Conservation (phyloP, 2,329 filamentous ascomycete genomes). For the Plenodomus lindquistii region DNA sequence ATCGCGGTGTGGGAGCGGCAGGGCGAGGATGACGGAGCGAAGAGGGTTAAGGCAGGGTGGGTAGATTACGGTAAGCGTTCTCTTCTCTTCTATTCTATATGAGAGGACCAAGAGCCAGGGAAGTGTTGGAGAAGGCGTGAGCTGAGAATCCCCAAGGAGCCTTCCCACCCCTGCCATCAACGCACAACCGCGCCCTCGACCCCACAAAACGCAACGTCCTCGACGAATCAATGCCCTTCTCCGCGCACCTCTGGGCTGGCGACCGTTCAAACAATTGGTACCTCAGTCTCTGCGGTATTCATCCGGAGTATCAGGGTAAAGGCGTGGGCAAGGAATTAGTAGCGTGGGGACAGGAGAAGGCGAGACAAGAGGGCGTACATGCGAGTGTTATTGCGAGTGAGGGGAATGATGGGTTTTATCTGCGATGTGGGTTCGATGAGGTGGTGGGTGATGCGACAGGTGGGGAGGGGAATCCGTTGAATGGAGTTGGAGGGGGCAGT, state of each 20-base stretch:
- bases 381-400: constrained; percentile 47
- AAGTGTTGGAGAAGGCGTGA: background rate
- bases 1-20: constrained; percentile 29
- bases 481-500: constrained; percentile 32
- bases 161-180: constrained; percentile 9
- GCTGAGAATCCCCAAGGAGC: constrained; percentile 1
- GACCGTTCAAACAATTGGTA: constrained; percentile 44
- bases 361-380: constrained; percentile 43
- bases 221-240: constrained; percentile 11
- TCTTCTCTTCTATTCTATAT: background rate
- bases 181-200: constrained; percentile 26
- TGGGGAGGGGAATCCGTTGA: constrained; percentile 39
- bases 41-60: constrained; percentile 13
- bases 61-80: constrained; percentile 18
- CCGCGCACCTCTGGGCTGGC: constrained; percentile 23
- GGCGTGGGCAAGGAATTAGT: constrained; percentile 47
- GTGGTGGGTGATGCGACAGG: constrained; percentile 36
- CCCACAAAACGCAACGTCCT: constrained; percentile 19
- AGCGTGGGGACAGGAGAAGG: constrained; percentile 47
- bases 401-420: constrained; percentile 49
- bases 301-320: constrained; percentile 46
- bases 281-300: constrained; percentile 44
- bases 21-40: constrained; percentile 18
- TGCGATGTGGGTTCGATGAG: constrained; percentile 41
- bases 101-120: background rate